Evolutionary conservation across 495 filamentous ascomycete genomes (phyloP), one percentile per base, ranked within the genome.

Genomic region (Annulohypoxylon stygium): DNA sequence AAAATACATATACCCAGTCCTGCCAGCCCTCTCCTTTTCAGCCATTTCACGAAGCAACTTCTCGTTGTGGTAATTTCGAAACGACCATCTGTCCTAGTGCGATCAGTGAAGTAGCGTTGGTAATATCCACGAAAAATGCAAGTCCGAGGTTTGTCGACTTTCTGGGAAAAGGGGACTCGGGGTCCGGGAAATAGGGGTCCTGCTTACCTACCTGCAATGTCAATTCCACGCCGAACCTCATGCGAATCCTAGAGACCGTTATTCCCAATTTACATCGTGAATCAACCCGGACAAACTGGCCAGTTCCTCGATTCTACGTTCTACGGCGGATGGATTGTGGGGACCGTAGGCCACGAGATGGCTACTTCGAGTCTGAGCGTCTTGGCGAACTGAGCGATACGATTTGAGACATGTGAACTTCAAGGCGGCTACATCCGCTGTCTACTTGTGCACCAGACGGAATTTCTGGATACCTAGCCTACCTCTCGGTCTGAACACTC

Each of bases 1-100:
- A 45, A 23, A 41, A 26, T 20, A 18, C 58, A n/a, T 41, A 25
- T 11, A 20, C 23, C 39, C 39, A 43, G 39, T 12, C 39, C 12
- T 14, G 39, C 39, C 39, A n/a, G 39, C 39, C 39, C 39, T 43
- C 39, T 43, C 39, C 39, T 43, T 61, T 37, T 45, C n/a, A 30
- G 10, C 34, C 30, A 34, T 25, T 60, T 43, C 12, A 60, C 36
- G 34, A 4, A 20, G 18, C 18, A 60, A 16, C 57, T 41, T 60
- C 34, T 60, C 8, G 37, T 25, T 57, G 53, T 16, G 57, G 37
- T 43, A 60, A 18, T 41, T 61, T 61, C 58, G 58, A 61, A 37
- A 61, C 58, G 12, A 61, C n/a, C 58, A 47, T 45, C 39, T 47
- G 37, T n/a, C 58, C 20, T 16, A 45, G 39, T 37, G 37, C 58